Conservation (phyloP, 371 early-diverging fungal genomes). For the Rhizomucor miehei region DNA sequence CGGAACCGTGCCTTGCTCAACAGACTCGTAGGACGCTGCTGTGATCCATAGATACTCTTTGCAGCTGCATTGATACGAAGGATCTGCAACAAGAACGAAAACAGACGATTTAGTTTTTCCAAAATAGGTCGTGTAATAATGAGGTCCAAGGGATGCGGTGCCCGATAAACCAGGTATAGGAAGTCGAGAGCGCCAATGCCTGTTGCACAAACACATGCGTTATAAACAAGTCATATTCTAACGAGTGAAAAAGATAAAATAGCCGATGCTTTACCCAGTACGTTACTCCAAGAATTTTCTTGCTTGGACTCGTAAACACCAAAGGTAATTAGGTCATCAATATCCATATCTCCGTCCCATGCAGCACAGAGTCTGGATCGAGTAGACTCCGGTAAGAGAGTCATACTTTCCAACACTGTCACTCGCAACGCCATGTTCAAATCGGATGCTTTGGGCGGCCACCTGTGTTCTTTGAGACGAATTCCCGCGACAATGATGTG, state of each 20-base stretch:
- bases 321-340: slow-evolving; percentile 43
- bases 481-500: slow-evolving; percentile 5
- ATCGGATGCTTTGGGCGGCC: slow-evolving; percentile 47
- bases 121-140: slow-evolving; percentile 38
- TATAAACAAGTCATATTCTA: neutral
- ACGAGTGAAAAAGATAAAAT: neutral
- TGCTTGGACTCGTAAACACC: slow-evolving; percentile 27
- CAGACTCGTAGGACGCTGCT: neutral
- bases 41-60: slow-evolving; percentile 26
- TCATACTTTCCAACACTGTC: slow-evolving; percentile 35
- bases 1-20: slow-evolving; percentile 43
- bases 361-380: neutral
- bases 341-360: slow-evolving; percentile 9
- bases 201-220: slow-evolving; percentile 4
- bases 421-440: slow-evolving; percentile 39
- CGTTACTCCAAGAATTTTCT: slow-evolving; percentile 26
- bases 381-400: slow-evolving; percentile 6
- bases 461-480: slow-evolving; percentile 11
- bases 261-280: slow-evolving; percentile 25
- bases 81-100: slow-evolving; percentile 45
- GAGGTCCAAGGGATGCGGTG: slow-evolving; percentile 42
- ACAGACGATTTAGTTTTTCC: slow-evolving; percentile 51
- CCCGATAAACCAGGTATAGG: slow-evolving; percentile 43
- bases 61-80: slow-evolving; percentile 27
- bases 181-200: slow-evolving; percentile 51